A percentile compares a stretch with the other conserved stretches of the same genome.
phyloP scores from a whole-genome alignment of 164 flowering plant species.

The Stephania cephalantha region DNA sequence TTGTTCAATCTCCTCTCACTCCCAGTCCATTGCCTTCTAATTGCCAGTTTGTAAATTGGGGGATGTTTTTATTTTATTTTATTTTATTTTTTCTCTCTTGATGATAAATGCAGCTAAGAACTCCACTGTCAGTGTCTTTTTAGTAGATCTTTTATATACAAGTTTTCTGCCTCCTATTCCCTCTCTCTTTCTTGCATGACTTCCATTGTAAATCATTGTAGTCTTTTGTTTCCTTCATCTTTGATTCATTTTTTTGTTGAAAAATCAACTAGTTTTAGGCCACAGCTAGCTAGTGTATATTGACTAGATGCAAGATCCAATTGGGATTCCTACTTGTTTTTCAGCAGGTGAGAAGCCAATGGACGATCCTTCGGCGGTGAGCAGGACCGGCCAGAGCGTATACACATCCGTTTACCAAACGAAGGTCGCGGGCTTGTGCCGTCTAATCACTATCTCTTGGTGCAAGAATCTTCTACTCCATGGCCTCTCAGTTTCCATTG shows the following conservation, averaged over 20 bases:
- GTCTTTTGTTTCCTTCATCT: background rate
- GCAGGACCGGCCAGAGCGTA: slow-evolving; percentile 49
- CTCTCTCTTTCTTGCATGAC: slow-evolving; percentile 4
- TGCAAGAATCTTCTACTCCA: slow-evolving; percentile 61
- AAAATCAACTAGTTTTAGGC: background rate
- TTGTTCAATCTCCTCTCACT: slow-evolving; percentile 19
- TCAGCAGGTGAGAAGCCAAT: slow-evolving; percentile 38
- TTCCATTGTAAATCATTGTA: background rate
- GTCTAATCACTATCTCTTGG: slow-evolving; percentile 67
- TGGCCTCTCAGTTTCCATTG: slow-evolving; percentile 57
- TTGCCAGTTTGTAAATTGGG: slow-evolving; percentile 44
- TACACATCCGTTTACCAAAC: slow-evolving; percentile 27
- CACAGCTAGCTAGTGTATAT: background rate
- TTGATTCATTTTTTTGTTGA: background rate
- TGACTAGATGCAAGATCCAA: slow-evolving; percentile 53
- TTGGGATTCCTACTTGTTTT: slow-evolving; percentile 69
- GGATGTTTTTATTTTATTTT: slow-evolving; percentile 11
- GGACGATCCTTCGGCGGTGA: slow-evolving; percentile 42
- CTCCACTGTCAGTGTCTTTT: slow-evolving; percentile 42
- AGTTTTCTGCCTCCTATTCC: slow-evolving; percentile 14
- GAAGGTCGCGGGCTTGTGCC: slow-evolving; percentile 41
- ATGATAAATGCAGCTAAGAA: slow-evolving; percentile 36
- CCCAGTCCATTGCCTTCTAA: slow-evolving; percentile 33
- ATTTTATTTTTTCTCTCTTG: slow-evolving; percentile 10
- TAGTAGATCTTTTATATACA: slow-evolving; percentile 19